Evolutionary conservation across 345 rosid genomes (phyloP), one percentile per base, ranked within the genome.

Genomic region (Citrus glauca): DNA sequence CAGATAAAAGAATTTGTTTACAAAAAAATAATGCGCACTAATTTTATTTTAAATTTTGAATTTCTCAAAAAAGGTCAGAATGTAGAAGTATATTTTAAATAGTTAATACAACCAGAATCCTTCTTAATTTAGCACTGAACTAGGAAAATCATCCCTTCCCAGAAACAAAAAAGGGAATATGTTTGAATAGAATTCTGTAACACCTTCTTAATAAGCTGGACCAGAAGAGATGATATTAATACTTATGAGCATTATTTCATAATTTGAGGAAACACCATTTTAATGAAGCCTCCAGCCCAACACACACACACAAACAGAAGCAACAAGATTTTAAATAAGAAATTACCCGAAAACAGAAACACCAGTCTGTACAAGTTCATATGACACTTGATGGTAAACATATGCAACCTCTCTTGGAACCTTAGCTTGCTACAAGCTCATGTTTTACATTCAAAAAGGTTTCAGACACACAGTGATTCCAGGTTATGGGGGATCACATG

Each of bases 401-500:
- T 30, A 32, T 16, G 7, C 32, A 30, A 30, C 10, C 67, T 30
- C 37, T 63, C 9, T 14, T 30, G 28, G 66, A 72, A 63, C 48
- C 28, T 53, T 28, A 3, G n/a, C 57, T 53, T 53, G n/a, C 24
- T 28, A 33, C 70, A 30, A 28, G 69, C 35, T 37, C 61, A 42
- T 7, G 33, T 42, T 40, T 53, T 53, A 17, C 73, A 56, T 35
- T 65, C 38, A 11, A 1, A 19, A 79, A 3, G 50, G 20, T 38
- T 57, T 40, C 32, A 50, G 22, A 50, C 22, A 33, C 50, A 48
- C 57, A 33, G 20, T 53, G 14, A 55, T 30, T 53, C 33, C 64
- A 71, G 71, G 65, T 71, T 71, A 64, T 25, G 37, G 42, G 73
- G 62, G 68, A 30, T 63, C 35, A 62, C 61, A 76, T 71, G 59